These are phyloP conservation scores for Homolaphlyctis polyrhiza DNA, from an alignment of 371 early-diverging fungal species.

Conservation along the genomic window DNA sequence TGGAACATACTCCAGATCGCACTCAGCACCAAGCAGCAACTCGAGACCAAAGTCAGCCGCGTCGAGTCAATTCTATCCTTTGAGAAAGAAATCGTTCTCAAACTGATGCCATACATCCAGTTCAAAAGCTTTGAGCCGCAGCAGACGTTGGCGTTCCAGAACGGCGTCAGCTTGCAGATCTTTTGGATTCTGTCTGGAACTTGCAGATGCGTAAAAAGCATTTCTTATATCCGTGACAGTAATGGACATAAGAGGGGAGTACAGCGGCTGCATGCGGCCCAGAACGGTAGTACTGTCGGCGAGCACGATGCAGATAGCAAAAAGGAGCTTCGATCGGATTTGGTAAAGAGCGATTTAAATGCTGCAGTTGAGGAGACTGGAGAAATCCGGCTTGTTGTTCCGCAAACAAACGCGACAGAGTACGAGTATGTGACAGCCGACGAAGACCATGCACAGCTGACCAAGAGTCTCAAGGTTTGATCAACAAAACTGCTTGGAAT, in stretches of 20 bases:
- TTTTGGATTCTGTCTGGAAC: constrained; percentile 1
- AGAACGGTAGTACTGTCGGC: too few species aligned
- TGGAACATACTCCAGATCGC: neutral
- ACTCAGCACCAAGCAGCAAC: neutral
- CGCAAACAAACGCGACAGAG: too few species aligned
- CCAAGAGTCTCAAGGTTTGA: too few species aligned
- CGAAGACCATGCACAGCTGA: too few species aligned
- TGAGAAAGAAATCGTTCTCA: neutral
- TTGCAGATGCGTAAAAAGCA: neutral
- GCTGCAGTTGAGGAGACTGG: too few species aligned
- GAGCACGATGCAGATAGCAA: too few species aligned
- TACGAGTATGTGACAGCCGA: too few species aligned
- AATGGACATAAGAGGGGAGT: too few species aligned
- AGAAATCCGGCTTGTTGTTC: too few species aligned
- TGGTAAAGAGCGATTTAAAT: too few species aligned
- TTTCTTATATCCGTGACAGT: neutral
- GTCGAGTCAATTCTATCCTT: neutral
- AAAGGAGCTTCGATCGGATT: too few species aligned
- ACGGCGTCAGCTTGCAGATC: neutral
- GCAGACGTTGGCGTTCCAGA: neutral
- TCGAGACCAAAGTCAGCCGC: neutral
- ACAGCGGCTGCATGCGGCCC: neutral
- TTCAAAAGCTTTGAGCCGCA: neutral
- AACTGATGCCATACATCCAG: neutral
- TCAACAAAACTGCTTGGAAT: too few species aligned